Percentiles rank a stretch among this genome's conserved stretches.
These are phyloP conservation scores for Raphanus hybrid DNA, from an alignment of 441 rosid species.

Conservation along the genomic window DNA sequence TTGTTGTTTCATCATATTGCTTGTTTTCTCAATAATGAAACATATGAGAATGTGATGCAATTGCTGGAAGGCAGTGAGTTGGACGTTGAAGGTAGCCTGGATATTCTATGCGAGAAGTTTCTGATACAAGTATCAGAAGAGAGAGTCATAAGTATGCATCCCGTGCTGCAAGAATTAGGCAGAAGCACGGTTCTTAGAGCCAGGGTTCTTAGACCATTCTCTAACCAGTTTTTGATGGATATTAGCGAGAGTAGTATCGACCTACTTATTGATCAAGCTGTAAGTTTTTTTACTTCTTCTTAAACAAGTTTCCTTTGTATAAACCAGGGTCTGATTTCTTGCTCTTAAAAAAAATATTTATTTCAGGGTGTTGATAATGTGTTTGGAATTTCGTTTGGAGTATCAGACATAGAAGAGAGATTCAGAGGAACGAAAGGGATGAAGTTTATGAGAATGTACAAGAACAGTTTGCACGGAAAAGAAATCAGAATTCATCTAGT, in stretches of 20 bases:
- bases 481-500: constrained; percentile 13
- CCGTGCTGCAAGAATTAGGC: neutral
- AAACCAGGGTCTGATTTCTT: too few species aligned
- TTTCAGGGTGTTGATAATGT: too few species aligned
- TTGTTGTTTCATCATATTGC: constrained; percentile 10
- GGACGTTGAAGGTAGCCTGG: neutral
- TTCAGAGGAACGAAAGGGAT: neutral
- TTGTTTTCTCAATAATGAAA: neutral
- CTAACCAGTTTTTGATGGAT: neutral
- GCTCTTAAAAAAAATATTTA: too few species aligned
- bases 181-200: too few species aligned
- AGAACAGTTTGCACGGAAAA: neutral
- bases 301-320: too few species aligned
- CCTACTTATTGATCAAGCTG: too few species aligned
- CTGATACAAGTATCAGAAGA: constrained; percentile 4
- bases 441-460: constrained; percentile 1
- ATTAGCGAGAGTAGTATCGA: neutral
- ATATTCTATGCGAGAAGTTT: neutral
- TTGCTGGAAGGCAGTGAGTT: neutral
- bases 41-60: constrained; percentile 10
- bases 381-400: constrained; percentile 1
- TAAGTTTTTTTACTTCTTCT: too few species aligned
- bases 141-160: neutral
- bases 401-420: neutral
- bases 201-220: too few species aligned